Conservation (phyloP, 2,329 filamentous ascomycete genomes). For the Acrocalymma vagum region DNA sequence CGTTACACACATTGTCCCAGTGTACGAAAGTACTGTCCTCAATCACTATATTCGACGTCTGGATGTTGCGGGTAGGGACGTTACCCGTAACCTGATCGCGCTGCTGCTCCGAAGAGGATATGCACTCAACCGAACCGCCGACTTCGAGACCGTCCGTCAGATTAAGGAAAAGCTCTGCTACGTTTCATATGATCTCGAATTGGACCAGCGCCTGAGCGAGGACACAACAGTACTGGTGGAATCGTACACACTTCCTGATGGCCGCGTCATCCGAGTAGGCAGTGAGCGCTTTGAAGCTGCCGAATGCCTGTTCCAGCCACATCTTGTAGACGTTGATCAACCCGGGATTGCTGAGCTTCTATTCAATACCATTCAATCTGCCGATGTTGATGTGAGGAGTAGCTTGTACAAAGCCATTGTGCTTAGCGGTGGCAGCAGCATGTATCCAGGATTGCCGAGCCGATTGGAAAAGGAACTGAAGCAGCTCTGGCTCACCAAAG, state of each 20-base stretch:
- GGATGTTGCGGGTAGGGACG: constrained; percentile 94
- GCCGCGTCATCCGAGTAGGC: constrained; percentile 93
- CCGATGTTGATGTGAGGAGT: constrained; percentile 92
- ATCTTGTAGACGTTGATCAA: constrained; percentile 96
- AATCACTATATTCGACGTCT: constrained; percentile 95
- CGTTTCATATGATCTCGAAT: constrained; percentile 95
- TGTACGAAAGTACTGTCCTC: constrained; percentile 97
- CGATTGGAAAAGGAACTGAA: constrained; percentile 98
- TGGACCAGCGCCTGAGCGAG: constrained; percentile 95
- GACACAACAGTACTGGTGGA: constrained; percentile 97
- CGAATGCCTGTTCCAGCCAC: constrained; percentile 97
- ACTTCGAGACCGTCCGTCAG: constrained; percentile 97
- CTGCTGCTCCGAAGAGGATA: constrained; percentile 93
- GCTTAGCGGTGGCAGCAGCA: constrained; percentile 94
- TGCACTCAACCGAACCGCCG: constrained; percentile 95
- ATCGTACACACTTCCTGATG: constrained; percentile 96
- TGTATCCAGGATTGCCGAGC: constrained; percentile 96
- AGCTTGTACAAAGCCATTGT: constrained; percentile 98
- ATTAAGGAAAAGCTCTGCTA: constrained; percentile 99
- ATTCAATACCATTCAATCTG: constrained; percentile 97
- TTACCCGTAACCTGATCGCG: constrained; percentile 97
- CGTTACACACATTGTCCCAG: constrained; percentile 97
- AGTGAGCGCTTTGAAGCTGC: constrained; percentile 98
- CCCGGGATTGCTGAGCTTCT: constrained; percentile 96
- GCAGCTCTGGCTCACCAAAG: constrained; percentile 95